Evolutionary conservation across 2,329 filamentous ascomycete species (phyloP), one percentile per base, ranked within the genome.

Genomic region (Talaromyces pinophilus): DNA sequence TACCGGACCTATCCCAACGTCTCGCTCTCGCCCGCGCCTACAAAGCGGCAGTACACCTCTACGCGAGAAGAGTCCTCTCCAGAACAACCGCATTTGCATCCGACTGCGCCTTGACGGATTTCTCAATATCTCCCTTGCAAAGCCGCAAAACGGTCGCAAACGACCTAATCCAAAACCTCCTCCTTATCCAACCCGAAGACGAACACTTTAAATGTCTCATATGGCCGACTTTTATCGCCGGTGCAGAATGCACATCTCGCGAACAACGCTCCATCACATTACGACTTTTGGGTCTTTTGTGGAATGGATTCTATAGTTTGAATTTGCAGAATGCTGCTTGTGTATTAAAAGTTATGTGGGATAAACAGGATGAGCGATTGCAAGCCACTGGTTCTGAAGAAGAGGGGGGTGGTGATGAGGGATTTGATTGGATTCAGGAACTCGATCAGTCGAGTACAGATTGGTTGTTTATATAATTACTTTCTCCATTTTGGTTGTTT

Each of bases 11-110:
- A 13, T 77, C 81, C 59, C 75, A 79, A 68, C 82, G 81, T 62
- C 81, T 86, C 61, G 77, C 78, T 62, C 81, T 85, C 1, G 85
- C 78, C 33, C 73, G 72, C 57, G 71, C 76, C 63, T 79, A 79
- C 70, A 76, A 79, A 69, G 72, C 75, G 28, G 74, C 77, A 50
- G 77, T 80, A 57, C 79, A 79, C 66, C 75, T 80, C 35, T 80
- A 80, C 65, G 75, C 77, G 13, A 77, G 75, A 57, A 73, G 77
- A 8, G 77, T 79, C 1, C 75, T 80, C 62, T 78, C 76, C 7
- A 55, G 61, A 60, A 62, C 62, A 40, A 55, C 35, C 22, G 54
- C 42, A 15, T 65, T 63, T 17, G 44, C 60, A 30, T 55, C 44
- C 0, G 63, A 65, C 25, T 38, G 38, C 15, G 44, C 33, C 11